Base-by-base conservation (phyloP, 192 early-diverging fungal species). In the Fimicolochytrium jonesii region DNA sequence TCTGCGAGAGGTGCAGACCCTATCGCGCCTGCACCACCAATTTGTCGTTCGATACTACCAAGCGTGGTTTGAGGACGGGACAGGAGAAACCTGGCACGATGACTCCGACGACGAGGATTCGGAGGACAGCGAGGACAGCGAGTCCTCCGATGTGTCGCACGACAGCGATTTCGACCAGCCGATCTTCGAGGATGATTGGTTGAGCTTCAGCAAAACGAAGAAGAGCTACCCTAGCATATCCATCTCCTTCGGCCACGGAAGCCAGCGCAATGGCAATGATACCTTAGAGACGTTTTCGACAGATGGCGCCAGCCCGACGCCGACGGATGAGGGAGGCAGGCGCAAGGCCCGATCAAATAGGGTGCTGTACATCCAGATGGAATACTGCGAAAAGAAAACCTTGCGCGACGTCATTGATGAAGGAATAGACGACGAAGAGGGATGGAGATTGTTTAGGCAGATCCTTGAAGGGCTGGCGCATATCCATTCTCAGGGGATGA, bases 371-470 rank as follows among this genome's bases (percentile, higher is more conserved):
- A 98, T 98, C 50, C 95, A 98, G 70, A 98, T 98, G 95, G 93
- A 98, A 74, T 98, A 96, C 68, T 97, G 95, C 68, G 95, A 97
- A 67, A 86, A 92, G 52, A 91, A 92, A 59, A 95, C 95, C 0
- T 72, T 97, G 3, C 79, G 78, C 60, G 90, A 95, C 60, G 61
- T 92, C 22, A 77, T 97, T 56, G 84, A 89, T 31, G 79, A 81
- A 59, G 87, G 88, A 0, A 51, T 97, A 11, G 84, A 88, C 45
- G 83, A 88, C 26, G 83, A 94, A 43, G 88, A 90, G 64, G 71
- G 77, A 9, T 97, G 91, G 95, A 75, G 87, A 9, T 56, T 93
- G 25, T 92, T 97, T 53, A 74, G 89, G 4, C 94, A 97, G 73
- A 87, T 97, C 11, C 69, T 97, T 46, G 94, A 97, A 59, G 94